Percentiles rank a stretch among this genome's conserved stretches.
Evolutionary conservation across 345 rosid species (phyloP).

Genomic region (Dipteronia dyeriana): DNA sequence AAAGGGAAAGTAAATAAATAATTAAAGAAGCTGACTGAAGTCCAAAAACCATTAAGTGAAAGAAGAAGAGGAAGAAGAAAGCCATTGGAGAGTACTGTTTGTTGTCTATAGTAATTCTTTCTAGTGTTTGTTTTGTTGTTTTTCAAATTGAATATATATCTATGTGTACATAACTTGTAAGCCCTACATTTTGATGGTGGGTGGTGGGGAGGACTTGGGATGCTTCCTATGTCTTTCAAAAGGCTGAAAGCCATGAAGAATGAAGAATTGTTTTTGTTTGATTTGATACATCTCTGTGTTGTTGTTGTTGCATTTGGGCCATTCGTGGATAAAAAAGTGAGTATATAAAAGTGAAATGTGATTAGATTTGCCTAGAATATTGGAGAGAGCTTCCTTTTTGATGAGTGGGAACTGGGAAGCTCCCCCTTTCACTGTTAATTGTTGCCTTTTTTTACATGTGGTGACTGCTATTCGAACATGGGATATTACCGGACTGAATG

Average conservation of each 20-base stretch:
- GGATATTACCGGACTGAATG: too few species aligned
- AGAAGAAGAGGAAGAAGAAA: constrained; percentile 27
- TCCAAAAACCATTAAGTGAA: constrained; percentile 27
- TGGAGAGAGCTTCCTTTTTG: constrained; percentile 26
- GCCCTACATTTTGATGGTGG: constrained; percentile 40
- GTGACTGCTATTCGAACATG: too few species aligned
- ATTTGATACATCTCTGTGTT: constrained; percentile 35
- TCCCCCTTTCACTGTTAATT: constrained; percentile 24
- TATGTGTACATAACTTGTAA: constrained; percentile 22
- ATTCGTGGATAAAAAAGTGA: constrained; percentile 22
- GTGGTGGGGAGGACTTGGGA: constrained; percentile 32
- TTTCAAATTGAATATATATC: not conserved
- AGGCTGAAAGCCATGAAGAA: constrained; percentile 55
- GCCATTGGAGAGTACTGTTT: constrained; percentile 25
- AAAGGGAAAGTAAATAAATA: constrained; percentile 30
- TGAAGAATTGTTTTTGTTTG: constrained; percentile 44
- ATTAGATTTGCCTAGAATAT: constrained; percentile 42
- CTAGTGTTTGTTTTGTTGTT: constrained; percentile 27
- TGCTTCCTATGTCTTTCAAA: constrained; percentile 59
- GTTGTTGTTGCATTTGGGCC: constrained; percentile 36
- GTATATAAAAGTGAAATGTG: constrained; percentile 31
- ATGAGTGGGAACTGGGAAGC: constrained; percentile 25
- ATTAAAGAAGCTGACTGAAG: constrained; percentile 33
- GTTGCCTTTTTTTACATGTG: not conserved
- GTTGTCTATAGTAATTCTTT: constrained; percentile 35